phyloP scores from a whole-genome alignment of 1,139 yeast genomes.

The Eremothecium coryli region DNA sequence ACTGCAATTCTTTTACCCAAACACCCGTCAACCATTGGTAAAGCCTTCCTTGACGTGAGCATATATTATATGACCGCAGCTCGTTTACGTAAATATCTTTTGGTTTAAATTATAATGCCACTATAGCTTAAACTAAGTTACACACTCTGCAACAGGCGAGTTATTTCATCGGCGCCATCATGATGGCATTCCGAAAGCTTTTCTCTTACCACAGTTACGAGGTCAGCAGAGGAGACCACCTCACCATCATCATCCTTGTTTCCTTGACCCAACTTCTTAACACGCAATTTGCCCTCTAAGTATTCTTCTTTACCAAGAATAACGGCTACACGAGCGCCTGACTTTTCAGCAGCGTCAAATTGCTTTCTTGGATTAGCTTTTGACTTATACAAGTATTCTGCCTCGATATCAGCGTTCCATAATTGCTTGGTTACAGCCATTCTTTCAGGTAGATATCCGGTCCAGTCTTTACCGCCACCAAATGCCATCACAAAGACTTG shows the following conservation, averaged over 20 bases:
- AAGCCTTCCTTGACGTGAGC: too few relatives aligned
- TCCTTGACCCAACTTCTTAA: conserved; percentile 82
- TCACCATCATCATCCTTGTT: conserved; percentile 85
- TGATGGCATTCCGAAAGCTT: conserved; percentile 39
- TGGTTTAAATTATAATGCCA: too few relatives aligned
- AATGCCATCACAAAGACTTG: conserved; percentile 95
- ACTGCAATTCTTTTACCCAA: too few relatives aligned
- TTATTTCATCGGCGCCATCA: conserved; percentile 43
- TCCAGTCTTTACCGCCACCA: conserved; percentile 96
- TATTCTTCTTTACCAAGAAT: conserved; percentile 93
- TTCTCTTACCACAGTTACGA: conserved; percentile 46
- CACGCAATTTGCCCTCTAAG: conserved; percentile 64
- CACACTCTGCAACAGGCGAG: conserved; percentile 52
- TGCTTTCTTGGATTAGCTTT: conserved; percentile 94
- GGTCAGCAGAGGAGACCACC: conserved; percentile 50
- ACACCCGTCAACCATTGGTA: too few relatives aligned
- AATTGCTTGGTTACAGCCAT: conserved; percentile 72
- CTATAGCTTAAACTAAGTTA: too few relatives aligned
- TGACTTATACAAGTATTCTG: conserved; percentile 83
- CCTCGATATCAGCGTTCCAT: conserved; percentile 83
- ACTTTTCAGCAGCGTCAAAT: conserved; percentile 93
- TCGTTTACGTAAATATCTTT: too few relatives aligned
- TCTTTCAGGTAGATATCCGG: conserved; percentile 83
- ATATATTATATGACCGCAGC: too few relatives aligned
- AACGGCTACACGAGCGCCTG: conserved; percentile 85